phyloP scores from a whole-genome alignment of 306 rosid species.

The Crotalaria pallida region DNA sequence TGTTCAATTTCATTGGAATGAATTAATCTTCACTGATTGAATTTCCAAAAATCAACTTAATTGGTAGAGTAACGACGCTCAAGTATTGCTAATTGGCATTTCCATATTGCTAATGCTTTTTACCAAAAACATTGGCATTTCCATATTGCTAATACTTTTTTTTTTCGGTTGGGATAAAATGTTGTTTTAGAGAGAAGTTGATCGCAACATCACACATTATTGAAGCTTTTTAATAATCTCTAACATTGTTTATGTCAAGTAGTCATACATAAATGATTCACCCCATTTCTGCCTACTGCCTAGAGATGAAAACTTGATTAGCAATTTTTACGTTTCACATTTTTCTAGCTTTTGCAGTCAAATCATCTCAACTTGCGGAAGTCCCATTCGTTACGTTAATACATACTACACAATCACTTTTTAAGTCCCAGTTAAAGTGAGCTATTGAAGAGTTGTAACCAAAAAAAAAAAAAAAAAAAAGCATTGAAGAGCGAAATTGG shows the following conservation, averaged over 20 bases:
- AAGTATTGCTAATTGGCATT: too few relatives aligned
- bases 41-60: too few relatives aligned
- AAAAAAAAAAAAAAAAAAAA: too few relatives aligned
- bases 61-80: too few relatives aligned
- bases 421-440: too few relatives aligned
- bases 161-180: background rate
- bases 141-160: too few relatives aligned
- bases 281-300: background rate
- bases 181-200: background rate
- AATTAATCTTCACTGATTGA: too few relatives aligned
- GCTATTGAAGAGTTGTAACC: too few relatives aligned
- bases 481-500: background rate
- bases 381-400: background rate
- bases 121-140: too few relatives aligned
- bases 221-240: background rate
- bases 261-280: background rate
- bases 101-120: too few relatives aligned
- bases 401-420: background rate
- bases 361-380: background rate
- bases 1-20: too few relatives aligned
- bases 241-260: background rate
- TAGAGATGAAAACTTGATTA: background rate
- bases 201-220: background rate
- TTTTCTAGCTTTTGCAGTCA: background rate
- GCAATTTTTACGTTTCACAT: slow-evolving; percentile 1